Evolutionary conservation across 202 grass and related monocot species (phyloP).

Genomic region (Zizania palustris): DNA sequence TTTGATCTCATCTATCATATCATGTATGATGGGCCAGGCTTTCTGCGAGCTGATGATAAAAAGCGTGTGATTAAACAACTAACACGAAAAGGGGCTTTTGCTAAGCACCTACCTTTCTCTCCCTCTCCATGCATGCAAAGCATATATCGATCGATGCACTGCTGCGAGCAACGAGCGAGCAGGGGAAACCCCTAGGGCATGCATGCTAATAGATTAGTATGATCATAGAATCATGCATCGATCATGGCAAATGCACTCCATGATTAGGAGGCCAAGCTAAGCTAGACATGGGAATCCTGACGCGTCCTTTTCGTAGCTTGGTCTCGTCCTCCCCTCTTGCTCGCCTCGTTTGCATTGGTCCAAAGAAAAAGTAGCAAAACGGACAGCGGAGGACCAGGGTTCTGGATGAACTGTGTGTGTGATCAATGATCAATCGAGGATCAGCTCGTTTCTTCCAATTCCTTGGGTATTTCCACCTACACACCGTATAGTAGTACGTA

Average conservation of each 20-base stretch:
- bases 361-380: not conserved
- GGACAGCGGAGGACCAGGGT: not conserved
- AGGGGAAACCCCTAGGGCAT: slow-evolving; percentile 53
- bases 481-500: no score
- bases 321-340: not conserved
- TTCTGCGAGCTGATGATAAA: slow-evolving; percentile 57
- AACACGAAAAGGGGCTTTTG: slow-evolving; percentile 51
- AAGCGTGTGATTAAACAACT: slow-evolving; percentile 52
- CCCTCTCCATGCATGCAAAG: slow-evolving; percentile 44
- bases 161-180: slow-evolving; percentile 2
- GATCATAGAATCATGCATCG: no score
- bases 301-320: slow-evolving; percentile 35
- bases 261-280: slow-evolving; percentile 48
- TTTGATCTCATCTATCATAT: slow-evolving; percentile 62
- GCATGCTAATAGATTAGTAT: no score
- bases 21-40: slow-evolving; percentile 45
- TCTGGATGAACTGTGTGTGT: not conserved
- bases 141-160: slow-evolving; percentile 18
- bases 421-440: not conserved
- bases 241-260: slow-evolving; percentile 44
- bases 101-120: slow-evolving; percentile 8
- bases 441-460: not conserved
- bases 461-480: not conserved
- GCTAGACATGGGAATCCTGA: slow-evolving; percentile 39
- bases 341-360: not conserved